Evolutionary conservation across 2,329 filamentous ascomycete genomes (phyloP).

Genomic region (Penicillium sclerotiorum): DNA sequence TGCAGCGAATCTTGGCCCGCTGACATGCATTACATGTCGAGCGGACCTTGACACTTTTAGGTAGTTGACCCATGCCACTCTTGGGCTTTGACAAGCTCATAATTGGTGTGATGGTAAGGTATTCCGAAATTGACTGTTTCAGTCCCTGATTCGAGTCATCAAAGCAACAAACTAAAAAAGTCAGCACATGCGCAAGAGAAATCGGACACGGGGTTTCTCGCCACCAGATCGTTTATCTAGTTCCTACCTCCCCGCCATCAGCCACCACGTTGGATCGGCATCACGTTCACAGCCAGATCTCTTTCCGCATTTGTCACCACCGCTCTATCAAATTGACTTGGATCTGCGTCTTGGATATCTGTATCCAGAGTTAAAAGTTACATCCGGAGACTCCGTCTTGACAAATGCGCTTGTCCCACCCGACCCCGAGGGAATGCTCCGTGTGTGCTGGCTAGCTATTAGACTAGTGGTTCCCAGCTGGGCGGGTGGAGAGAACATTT

Average conservation of each 20-base stretch:
- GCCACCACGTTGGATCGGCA: background rate
- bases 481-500: background rate
- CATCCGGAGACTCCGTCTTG: constrained; percentile 3
- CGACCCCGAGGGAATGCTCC: constrained; percentile 1
- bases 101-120: background rate
- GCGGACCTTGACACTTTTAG: constrained; percentile 39
- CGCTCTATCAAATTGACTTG: background rate
- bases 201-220: background rate
- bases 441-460: background rate
- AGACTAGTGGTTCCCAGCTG: background rate
- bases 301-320: constrained; percentile 1
- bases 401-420: constrained; percentile 43
- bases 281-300: background rate
- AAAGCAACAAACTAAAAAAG: too few relatives aligned
- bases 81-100: constrained; percentile 9
- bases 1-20: constrained; percentile 42
- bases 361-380: constrained; percentile 4
- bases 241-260: background rate
- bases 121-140: background rate
- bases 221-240: constrained; percentile 9
- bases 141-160: too few relatives aligned
- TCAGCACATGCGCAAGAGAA: too few relatives aligned
- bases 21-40: constrained; percentile 44
- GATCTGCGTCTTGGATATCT: background rate
- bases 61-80: constrained; percentile 17